Evolutionary conservation across 306 rosid genomes (phyloP).

Genomic region (cucumber (Cucumis sativus)): Cucumber_9930_V3 NC_026657.2:27502001-27502500

Average conservation of each 20-base stretch:
- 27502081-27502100: not conserved
- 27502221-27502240: slow-evolving; percentile 7
- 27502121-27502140: not conserved
- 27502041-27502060: not conserved
- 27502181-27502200: not conserved
- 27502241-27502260: slow-evolving; percentile 4
- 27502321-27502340: not conserved
- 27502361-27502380: not conserved
- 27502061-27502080: not conserved
- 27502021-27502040: not conserved
- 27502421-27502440: slow-evolving; percentile 73
- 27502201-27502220: not conserved
- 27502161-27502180: not conserved
- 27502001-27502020: not conserved
- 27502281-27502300: slow-evolving; percentile 1
- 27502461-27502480: slow-evolving; percentile 55
- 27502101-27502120: not conserved
- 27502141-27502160: not conserved
- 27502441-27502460: slow-evolving; percentile 73
- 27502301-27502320: slow-evolving; percentile 2
- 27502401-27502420: slow-evolving; percentile 76
- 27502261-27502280: not conserved
- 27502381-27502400: slow-evolving; percentile 15
- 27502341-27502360: slow-evolving; percentile 1
- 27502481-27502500: slow-evolving; percentile 69